Evolutionary conservation across 2,329 filamentous ascomycete species (phyloP).

Genomic region (Aspergillus pseudonomiae): DNA sequence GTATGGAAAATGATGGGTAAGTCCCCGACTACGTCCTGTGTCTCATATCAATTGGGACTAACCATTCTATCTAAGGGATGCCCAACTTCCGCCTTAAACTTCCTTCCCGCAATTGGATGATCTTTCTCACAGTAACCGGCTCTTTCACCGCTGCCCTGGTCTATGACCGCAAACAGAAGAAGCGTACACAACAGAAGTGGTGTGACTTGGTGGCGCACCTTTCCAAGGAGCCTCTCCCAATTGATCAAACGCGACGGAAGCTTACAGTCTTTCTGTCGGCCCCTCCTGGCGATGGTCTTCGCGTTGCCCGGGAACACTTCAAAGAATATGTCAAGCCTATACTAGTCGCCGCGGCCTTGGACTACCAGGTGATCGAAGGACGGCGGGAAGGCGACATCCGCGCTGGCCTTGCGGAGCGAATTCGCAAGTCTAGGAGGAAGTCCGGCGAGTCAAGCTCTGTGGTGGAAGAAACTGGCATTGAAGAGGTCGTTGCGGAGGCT

Average conservation of each 20-base stretch:
- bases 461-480: conserved; percentile 53
- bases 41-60: conserved; percentile 1
- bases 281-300: conserved; percentile 82
- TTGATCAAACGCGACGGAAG: conserved; percentile 76
- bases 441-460: conserved; percentile 57
- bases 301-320: conserved; percentile 89
- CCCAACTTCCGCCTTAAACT: conserved; percentile 81
- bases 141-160: conserved; percentile 78
- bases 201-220: conserved; percentile 81
- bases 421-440: conserved; percentile 67
- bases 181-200: conserved; percentile 83
- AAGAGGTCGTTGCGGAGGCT: conserved; percentile 64
- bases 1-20: conserved; percentile 72
- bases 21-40: conserved; percentile 12
- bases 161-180: conserved; percentile 92
- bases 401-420: conserved; percentile 81
- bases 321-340: conserved; percentile 95
- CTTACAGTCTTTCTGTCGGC: conserved; percentile 84
- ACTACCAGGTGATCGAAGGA: conserved; percentile 96
- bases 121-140: conserved; percentile 81
- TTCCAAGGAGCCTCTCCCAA: conserved; percentile 71
- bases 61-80: conserved; percentile 60
- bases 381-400: conserved; percentile 90
- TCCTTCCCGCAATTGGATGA: conserved; percentile 96
- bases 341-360: conserved; percentile 82